phyloP scores from a whole-genome alignment of 164 flowering plant species.

The Stephania yunnanensis region DNA sequence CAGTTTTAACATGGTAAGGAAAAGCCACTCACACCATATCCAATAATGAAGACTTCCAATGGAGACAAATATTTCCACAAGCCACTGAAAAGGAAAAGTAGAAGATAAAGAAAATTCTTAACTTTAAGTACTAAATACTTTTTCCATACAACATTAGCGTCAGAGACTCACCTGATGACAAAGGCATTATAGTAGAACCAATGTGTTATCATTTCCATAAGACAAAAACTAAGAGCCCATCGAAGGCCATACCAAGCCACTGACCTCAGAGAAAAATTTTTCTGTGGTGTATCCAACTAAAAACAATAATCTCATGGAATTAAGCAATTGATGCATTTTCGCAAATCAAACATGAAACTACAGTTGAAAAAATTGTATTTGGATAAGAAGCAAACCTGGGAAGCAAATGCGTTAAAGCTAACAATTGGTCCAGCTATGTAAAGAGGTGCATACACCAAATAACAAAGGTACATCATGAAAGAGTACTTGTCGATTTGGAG shows the following conservation, averaged over 20 bases:
- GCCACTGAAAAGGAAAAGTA: slow-evolving; percentile 39
- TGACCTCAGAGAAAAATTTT: slow-evolving; percentile 34
- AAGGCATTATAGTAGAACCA: slow-evolving; percentile 80
- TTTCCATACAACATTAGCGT: neutral
- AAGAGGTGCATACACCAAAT: slow-evolving; percentile 90
- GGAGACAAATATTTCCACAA: slow-evolving; percentile 79
- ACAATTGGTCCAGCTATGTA: slow-evolving; percentile 93
- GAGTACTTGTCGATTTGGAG: slow-evolving; percentile 42
- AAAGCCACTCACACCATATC: slow-evolving; percentile 85
- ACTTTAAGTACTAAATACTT: neutral
- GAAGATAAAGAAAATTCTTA: slow-evolving; percentile 2
- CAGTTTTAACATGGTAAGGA: slow-evolving; percentile 8
- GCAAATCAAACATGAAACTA: neutral
- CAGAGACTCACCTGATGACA: slow-evolving; percentile 58
- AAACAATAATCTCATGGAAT: slow-evolving; percentile 13
- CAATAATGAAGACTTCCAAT: slow-evolving; percentile 79
- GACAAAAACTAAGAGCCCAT: slow-evolving; percentile 60
- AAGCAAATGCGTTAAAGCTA: slow-evolving; percentile 90
- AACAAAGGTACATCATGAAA: slow-evolving; percentile 61
- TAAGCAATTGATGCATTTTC: neutral
- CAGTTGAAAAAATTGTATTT: neutral
- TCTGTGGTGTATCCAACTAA: slow-evolving; percentile 82
- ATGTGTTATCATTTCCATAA: slow-evolving; percentile 91
- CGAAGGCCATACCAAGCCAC: slow-evolving; percentile 72
- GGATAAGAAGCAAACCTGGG: slow-evolving; percentile 55